Percentiles rank a stretch among this genome's conserved stretches.
phyloP scores from a whole-genome alignment of 768 basidiomycete genomes.

The Dentipellis sp. region DNA sequence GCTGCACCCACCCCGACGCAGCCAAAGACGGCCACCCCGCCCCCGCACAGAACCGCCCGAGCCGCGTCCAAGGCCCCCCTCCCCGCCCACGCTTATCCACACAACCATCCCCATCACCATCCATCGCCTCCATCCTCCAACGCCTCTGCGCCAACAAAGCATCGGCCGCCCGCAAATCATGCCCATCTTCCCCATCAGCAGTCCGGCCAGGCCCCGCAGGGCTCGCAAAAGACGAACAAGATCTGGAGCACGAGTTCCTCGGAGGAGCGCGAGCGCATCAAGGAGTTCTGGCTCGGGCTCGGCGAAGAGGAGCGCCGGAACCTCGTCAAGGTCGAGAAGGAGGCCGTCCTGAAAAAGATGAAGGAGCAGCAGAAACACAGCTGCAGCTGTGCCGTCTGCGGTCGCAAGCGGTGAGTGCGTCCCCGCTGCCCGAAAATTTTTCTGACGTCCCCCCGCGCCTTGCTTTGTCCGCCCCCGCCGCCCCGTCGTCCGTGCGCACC shows the following conservation, averaged over 20 bases:
- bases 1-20: neutral
- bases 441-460: slow-evolving; percentile 4
- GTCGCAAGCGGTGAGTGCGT: slow-evolving; percentile 81
- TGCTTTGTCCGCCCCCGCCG: slow-evolving; percentile 6
- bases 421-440: slow-evolving; percentile 19
- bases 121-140: slow-evolving; percentile 41
- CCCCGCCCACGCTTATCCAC: slow-evolving; percentile 37
- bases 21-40: slow-evolving; percentile 17
- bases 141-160: slow-evolving; percentile 28
- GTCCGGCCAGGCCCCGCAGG: neutral
- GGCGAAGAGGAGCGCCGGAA: slow-evolving; percentile 83
- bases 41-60: slow-evolving; percentile 25
- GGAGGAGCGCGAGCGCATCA: slow-evolving; percentile 95
- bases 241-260: slow-evolving; percentile 91
- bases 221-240: slow-evolving; percentile 39
- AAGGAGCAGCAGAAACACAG: slow-evolving; percentile 98
- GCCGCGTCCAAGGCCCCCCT: slow-evolving; percentile 48
- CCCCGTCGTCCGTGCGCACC: neutral
- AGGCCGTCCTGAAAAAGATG: slow-evolving; percentile 96
- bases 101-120: slow-evolving; percentile 45
- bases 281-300: slow-evolving; percentile 96
- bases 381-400: slow-evolving; percentile 94
- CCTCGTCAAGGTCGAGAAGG: slow-evolving; percentile 97
- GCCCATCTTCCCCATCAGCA: neutral
- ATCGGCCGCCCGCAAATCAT: slow-evolving; percentile 24